Base-by-base conservation (phyloP, 139 green algal genomes). In the Asterochloris sp. region DNA sequence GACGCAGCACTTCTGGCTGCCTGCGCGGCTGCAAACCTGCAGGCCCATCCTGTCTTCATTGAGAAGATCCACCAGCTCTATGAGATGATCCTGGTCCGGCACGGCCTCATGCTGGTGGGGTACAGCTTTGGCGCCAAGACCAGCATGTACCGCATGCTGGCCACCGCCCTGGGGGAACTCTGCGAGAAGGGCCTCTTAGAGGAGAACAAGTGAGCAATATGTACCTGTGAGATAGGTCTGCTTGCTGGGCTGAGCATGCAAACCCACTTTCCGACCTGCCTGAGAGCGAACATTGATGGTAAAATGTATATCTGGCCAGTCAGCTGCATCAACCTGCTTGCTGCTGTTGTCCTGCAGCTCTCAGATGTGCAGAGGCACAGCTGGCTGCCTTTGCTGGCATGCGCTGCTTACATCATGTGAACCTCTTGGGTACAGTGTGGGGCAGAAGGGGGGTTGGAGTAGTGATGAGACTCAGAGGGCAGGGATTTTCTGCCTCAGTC, bases 51-150 rank as follows among this genome's bases (percentile, higher is more conserved):
- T 63, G 76, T 85, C 23, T 96, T 96, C 86, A 85, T 96, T 29
- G 89, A 92, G 54, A 96, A 96, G 87, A 83, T 89, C 14, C 86
- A 91, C 61, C 91, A 97, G 87, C 91, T 97, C 74, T 97, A 96
- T 86, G 93, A 97, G 87, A 89, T 91, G 87, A 88, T 91, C 71
- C 80, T 90, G 38, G 90, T 78, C 62, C 84, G 84, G 19, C 84
- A 88, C 24, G 84, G 84, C 47, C 80, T 88, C 17, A 87, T 87
- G 88, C 29, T 92, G 15, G 88, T 92, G 13, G 88, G 88, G 12
- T 54, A 88, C 60, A 89, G 84, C 62, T 95, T 92, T 79, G 87
- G 88, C 61, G 91, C 91, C 83, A 95, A 95, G 87, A 95, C 90
- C 15, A 83, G 54, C 12, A 83, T 87, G 21, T 91, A 87, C 86